These are phyloP conservation scores for Blechomonas ayalai DNA, from an alignment of 208 protist genomes.

Conservation along the genomic window DNA sequence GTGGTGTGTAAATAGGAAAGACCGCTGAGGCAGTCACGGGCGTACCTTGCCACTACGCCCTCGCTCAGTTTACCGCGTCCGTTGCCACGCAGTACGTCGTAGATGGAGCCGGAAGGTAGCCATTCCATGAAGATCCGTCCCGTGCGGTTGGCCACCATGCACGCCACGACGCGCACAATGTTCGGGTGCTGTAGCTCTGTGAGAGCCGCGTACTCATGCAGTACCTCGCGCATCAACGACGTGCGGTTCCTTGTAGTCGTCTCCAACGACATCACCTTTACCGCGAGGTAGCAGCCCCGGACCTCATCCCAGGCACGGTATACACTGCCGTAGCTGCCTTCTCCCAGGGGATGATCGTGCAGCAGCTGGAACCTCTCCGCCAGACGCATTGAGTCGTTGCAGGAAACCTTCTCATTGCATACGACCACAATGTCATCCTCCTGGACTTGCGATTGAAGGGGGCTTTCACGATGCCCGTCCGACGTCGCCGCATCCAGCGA, in stretches of 20 bases:
- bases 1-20: slow-evolving; percentile 55
- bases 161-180: slow-evolving; percentile 59
- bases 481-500: no score
- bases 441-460: slow-evolving; percentile 29
- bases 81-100: slow-evolving; percentile 35
- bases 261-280: slow-evolving; percentile 56
- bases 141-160: slow-evolving; percentile 34
- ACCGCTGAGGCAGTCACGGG: slow-evolving; percentile 33
- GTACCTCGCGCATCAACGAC: slow-evolving; percentile 35
- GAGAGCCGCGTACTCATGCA: slow-evolving; percentile 63
- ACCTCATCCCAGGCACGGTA: slow-evolving; percentile 57
- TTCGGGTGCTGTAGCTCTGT: slow-evolving; percentile 53
- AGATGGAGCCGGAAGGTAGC: slow-evolving; percentile 58
- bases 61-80: slow-evolving; percentile 32
- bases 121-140: slow-evolving; percentile 75
- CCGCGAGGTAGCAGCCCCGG: slow-evolving; percentile 45
- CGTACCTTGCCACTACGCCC: slow-evolving; percentile 47
- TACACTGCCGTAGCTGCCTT: slow-evolving; percentile 43
- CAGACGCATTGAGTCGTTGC: slow-evolving; percentile 32
- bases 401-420: slow-evolving; percentile 41
- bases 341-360: slow-evolving; percentile 21
- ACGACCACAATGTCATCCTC: slow-evolving; percentile 52
- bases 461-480: no score
- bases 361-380: slow-evolving; percentile 45
- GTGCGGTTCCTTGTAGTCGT: slow-evolving; percentile 8